Evolutionary conservation across 768 basidiomycete species (phyloP).

Genomic region (Suillus subalutaceus): DNA sequence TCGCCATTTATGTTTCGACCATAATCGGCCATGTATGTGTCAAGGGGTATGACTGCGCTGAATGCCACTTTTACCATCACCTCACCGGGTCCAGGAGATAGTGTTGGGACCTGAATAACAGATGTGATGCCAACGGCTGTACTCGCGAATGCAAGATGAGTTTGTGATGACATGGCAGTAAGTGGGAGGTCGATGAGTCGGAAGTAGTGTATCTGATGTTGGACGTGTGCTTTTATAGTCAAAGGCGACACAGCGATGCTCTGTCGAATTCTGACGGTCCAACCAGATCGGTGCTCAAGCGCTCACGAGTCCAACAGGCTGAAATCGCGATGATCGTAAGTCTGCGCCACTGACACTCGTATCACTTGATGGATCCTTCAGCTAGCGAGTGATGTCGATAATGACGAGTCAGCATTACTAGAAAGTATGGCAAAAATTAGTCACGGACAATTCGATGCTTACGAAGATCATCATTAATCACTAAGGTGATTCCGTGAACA

Average conservation of each 20-base stretch:
- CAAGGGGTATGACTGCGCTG: constrained; percentile 43
- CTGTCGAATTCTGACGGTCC: background rate
- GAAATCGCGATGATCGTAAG: background rate
- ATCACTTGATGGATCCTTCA: background rate
- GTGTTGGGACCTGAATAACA: constrained; percentile 39
- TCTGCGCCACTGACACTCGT: background rate
- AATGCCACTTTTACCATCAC: constrained; percentile 46
- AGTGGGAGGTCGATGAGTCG: background rate
- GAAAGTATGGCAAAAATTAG: background rate
- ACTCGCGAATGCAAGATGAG: constrained; percentile 46
- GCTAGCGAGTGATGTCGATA: background rate
- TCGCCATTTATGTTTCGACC: constrained; percentile 28
- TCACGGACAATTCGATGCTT: background rate
- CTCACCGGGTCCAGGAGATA: constrained; percentile 37
- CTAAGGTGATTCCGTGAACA: background rate
- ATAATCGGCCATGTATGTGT: constrained; percentile 41
- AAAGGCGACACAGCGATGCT: background rate
- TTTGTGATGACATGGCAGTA: constrained; percentile 17
- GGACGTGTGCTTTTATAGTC: background rate
- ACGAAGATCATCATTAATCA: background rate
- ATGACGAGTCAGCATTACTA: background rate
- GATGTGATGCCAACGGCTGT: constrained; percentile 39
- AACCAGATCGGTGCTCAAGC: no score
- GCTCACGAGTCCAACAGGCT: background rate
- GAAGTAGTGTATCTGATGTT: background rate